Base-by-base conservation (phyloP, 495 filamentous ascomycete species). In the Podospora comata region DNA sequence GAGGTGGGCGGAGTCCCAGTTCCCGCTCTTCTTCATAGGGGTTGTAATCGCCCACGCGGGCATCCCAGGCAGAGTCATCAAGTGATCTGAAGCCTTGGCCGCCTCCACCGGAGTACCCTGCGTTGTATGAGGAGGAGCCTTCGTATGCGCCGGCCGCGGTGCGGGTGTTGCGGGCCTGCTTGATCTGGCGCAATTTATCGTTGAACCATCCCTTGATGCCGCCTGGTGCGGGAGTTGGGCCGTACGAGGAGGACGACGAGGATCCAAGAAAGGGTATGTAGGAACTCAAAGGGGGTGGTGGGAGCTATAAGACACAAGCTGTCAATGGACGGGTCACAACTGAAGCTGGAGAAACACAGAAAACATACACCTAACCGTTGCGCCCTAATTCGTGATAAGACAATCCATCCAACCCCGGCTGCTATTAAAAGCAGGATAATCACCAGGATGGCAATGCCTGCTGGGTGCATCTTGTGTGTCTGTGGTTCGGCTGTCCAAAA, bases 31-130 rank as follows among this genome's bases (percentile, higher is more conserved):
- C 83, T 67, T 89, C 86, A 71, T 88, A 87, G 16, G 77, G 76
- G 6, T 81, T 84, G 72, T 87, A 85, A 73, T 89, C 88, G 63
- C 48, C 88, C 4, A 92, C 89, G 44, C 87, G 74, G 61, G 88
- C 70, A 79, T 91, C 89, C 90, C 90, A 92, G 27, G 90, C 88
- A 67, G 90, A 88, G 75, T 92, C 90, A 73, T 92, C 90, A 48
- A 82, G 81, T 76, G 82, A 83, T 54, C 81, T 80, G 54, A 83
- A 74, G 30, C 70, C 58, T 54, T 73, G 72, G 3, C 62, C 69
- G 59, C 74, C 63, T 20, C 70, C 72, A 11, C 79, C 73, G n/a
- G 60, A 18, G 58, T 70, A 68, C 7, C 65, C 64, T n/a, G 66
- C 62, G 66, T 65, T 71, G 60, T 65, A 67, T 6, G 68, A 13